A percentile compares a stretch with the other conserved stretches of the same genome.
Evolutionary conservation across 169 alveolate species (phyloP).

Genomic region (Plasmodium gonderi): DNA sequence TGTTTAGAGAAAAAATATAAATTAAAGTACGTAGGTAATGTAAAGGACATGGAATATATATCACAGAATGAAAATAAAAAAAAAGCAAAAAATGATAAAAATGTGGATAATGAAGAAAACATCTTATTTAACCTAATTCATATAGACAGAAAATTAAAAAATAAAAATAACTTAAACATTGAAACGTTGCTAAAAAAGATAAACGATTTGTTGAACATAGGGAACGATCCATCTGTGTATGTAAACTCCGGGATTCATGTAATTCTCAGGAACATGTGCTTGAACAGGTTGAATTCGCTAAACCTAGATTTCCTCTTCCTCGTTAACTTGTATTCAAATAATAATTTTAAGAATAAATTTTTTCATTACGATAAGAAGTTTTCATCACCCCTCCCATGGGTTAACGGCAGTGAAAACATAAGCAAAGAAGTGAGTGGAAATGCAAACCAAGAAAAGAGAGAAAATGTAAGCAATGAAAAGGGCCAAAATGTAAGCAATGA

Average conservation of each 20-base stretch:
- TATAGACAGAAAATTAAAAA: constrained; percentile 27
- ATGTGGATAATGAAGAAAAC: constrained; percentile 29
- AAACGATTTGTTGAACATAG: constrained; percentile 26
- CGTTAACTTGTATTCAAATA: constrained; percentile 58
- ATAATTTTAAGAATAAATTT: constrained; percentile 53
- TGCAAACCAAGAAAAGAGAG: no score
- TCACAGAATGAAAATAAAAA: constrained; percentile 6
- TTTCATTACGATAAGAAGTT: constrained; percentile 35
- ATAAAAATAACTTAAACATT: constrained; percentile 26
- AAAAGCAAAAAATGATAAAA: constrained; percentile 16
- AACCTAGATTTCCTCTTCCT: constrained; percentile 56
- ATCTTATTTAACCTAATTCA: constrained; percentile 36
- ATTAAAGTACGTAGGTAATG: constrained; percentile 26
- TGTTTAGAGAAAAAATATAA: constrained; percentile 42
- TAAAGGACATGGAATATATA: neutral
- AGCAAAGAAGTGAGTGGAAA: neutral
- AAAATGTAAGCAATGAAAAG: no score
- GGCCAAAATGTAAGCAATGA: no score
- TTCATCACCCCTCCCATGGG: neutral
- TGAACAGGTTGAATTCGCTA: constrained; percentile 45
- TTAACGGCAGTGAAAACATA: neutral
- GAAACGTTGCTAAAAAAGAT: constrained; percentile 41
- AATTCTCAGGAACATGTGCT: constrained; percentile 39
- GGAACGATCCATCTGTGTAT: constrained; percentile 4
- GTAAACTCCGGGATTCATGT: constrained; percentile 47